Evolutionary conservation across 2,329 filamentous ascomycete genomes (phyloP).

Genomic region (Aspergillus novofumigatus): DNA sequence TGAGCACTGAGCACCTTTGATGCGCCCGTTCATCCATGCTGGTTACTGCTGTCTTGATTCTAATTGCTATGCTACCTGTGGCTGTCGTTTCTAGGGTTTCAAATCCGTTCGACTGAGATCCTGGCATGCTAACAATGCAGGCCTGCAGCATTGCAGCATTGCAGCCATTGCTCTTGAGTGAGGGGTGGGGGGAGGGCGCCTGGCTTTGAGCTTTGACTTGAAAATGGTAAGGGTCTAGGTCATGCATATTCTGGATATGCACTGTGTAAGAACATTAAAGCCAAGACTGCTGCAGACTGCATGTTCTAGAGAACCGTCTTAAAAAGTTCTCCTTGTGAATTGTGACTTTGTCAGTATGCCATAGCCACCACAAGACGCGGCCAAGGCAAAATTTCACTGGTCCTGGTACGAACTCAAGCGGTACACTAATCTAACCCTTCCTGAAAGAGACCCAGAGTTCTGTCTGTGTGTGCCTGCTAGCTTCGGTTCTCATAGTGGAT

Average conservation of each 20-base stretch:
- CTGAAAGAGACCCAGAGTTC: background rate
- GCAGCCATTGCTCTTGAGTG: conserved; percentile 10
- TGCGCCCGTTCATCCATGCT: background rate
- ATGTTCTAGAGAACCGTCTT: conserved; percentile 3
- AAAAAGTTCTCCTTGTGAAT: background rate
- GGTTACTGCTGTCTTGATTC: background rate
- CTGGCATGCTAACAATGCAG: background rate
- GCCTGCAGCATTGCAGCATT: conserved; percentile 1
- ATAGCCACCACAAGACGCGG: too few species aligned
- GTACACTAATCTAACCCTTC: background rate
- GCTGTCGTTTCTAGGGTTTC: background rate
- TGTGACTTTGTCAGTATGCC: too few species aligned
- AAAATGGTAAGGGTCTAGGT: background rate
- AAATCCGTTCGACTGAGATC: background rate
- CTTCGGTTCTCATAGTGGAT: conserved; percentile 5
- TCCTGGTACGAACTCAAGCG: background rate
- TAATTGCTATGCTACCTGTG: background rate
- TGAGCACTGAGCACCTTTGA: background rate
- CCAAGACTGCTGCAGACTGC: conserved; percentile 1
- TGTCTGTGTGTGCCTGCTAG: conserved; percentile 2
- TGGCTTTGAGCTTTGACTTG: background rate
- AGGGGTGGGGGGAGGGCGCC: too few species aligned
- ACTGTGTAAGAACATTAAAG: conserved; percentile 2
- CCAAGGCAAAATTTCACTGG: too few species aligned
- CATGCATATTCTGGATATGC: conserved; percentile 2